phyloP scores from a whole-genome alignment of 768 basidiomycete species.

The Hygrocybe punicea region DNA sequence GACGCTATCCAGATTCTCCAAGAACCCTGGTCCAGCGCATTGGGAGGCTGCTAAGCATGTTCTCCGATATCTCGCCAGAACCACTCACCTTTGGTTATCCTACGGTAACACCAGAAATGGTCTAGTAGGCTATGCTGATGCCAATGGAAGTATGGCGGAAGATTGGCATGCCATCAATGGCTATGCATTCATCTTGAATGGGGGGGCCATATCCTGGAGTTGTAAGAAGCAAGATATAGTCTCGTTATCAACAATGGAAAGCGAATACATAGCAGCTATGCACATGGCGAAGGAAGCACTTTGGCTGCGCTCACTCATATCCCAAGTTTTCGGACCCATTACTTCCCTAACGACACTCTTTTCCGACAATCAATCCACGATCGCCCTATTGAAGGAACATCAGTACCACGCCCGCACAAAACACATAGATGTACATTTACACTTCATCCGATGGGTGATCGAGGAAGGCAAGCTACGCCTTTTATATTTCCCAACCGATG shows the following conservation, averaged over 20 bases:
- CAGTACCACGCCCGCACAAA: slow-evolving; percentile 30
- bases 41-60: slow-evolving; percentile 13
- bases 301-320: slow-evolving; percentile 26
- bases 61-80: slow-evolving; percentile 32
- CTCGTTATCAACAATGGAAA: slow-evolving; percentile 15
- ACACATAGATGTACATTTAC: too few relatives aligned
- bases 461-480: too few relatives aligned
- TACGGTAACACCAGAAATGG: slow-evolving; percentile 13
- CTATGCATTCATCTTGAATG: slow-evolving; percentile 28
- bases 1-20: slow-evolving; percentile 28
- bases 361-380: slow-evolving; percentile 22
- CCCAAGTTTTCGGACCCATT: slow-evolving; percentile 14
- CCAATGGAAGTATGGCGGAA: slow-evolving; percentile 19
- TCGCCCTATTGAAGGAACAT: slow-evolving; percentile 25
- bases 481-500: too few relatives aligned
- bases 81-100: slow-evolving; percentile 10
- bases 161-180: slow-evolving; percentile 30
- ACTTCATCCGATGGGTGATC: too few relatives aligned
- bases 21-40: slow-evolving; percentile 26
- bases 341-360: slow-evolving; percentile 9
- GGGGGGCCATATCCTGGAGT: slow-evolving; percentile 29
- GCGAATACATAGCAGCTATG: slow-evolving; percentile 16
- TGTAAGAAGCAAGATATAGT: slow-evolving; percentile 23
- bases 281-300: slow-evolving; percentile 20
- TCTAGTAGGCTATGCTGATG: slow-evolving; percentile 23